Evolutionary conservation across 441 rosid genomes (phyloP).

Genomic region (Aleurites moluccanus): DNA sequence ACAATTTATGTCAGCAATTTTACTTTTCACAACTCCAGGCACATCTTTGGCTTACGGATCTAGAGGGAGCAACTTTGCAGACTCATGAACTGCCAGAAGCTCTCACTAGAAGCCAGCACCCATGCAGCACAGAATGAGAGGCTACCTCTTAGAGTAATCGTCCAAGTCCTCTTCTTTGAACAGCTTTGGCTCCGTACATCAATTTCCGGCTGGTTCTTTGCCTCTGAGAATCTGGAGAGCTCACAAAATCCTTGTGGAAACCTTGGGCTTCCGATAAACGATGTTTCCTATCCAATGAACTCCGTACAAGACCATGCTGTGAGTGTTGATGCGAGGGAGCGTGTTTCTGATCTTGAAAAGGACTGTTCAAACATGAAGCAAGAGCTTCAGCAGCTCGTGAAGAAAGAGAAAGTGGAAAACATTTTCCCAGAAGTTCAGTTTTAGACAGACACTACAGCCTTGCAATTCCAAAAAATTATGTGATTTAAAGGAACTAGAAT

Average conservation of each 20-base stretch:
- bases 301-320: slow-evolving; percentile 16
- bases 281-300: slow-evolving; percentile 22
- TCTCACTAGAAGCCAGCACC: slow-evolving; percentile 87
- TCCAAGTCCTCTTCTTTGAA: slow-evolving; percentile 90
- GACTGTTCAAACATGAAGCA: slow-evolving; percentile 75
- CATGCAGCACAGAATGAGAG: slow-evolving; percentile 98
- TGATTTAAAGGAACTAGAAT: slow-evolving; percentile 22
- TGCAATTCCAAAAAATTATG: slow-evolving; percentile 43
- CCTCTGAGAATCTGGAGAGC: slow-evolving; percentile 55
- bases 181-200: slow-evolving; percentile 88
- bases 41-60: slow-evolving; percentile 84
- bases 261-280: slow-evolving; percentile 39
- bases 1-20: not conserved
- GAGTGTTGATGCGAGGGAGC: slow-evolving; percentile 50
- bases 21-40: slow-evolving; percentile 47
- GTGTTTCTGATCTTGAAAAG: slow-evolving; percentile 71
- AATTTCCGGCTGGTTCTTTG: slow-evolving; percentile 66
- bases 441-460: slow-evolving; percentile 54
- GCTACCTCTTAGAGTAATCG: slow-evolving; percentile 79
- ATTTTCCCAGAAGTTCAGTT: slow-evolving; percentile 53
- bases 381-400: slow-evolving; percentile 70
- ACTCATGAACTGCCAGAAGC: slow-evolving; percentile 89
- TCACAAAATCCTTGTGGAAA: slow-evolving; percentile 36
- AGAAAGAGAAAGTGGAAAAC: slow-evolving; percentile 61
- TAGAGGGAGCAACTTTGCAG: slow-evolving; percentile 76